Evolutionary conservation across 306 rosid species (phyloP), one percentile per base, ranked within the genome.

Genomic region (Casuarina cunninghamiana): DNA sequence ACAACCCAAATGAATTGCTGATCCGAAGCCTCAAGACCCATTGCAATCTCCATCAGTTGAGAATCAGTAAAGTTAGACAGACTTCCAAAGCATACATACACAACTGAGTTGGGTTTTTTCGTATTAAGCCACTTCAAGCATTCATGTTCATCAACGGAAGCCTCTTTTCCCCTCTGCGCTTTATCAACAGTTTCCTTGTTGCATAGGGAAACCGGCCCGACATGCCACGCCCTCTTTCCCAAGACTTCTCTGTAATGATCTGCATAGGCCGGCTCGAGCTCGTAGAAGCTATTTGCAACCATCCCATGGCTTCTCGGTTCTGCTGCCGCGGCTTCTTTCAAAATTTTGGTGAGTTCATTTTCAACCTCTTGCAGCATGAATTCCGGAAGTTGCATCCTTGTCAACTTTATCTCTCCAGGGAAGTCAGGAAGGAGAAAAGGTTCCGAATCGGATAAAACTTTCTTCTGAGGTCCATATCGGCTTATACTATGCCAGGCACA

Each of bases 181-280:
- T 75, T 69, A 0, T 58, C 79, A 0, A 44, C 55, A 0, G 1
- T 57, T 35, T 86, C 79, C 54, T 26, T 48, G 0, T 67, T 75
- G 39, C 78, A 62, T 15, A 85, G 37, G 45, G 83, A 90, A 5
- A 90, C 42, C 0, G 96, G 96, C 7, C 96, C 96, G 2, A 88
- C 75, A 13, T 83, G 91, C 91, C 96, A 90, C 10, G 83, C 80
- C 68, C 21, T 86, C 50, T 75, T 76, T 26, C 32, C 32, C 32
- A 26, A 26, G 1, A 26, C 32, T 26, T 26, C 1, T 26, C 32
- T 26, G 32, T 48, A 85, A 41, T 85, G 43, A 75, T 91, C 85
- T 4, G 84, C 85, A 74, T 87, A 88, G 1, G 51, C 83, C 3
- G 49, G 53, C 63, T 88, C 95, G 0, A 88, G 92, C 51, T 88